A percentile compares a stretch with the other conserved stretches of the same genome.
Conservation (phyloP, 2,329 filamentous ascomycete species). For the Berkeleyomyces basicola region DNA sequence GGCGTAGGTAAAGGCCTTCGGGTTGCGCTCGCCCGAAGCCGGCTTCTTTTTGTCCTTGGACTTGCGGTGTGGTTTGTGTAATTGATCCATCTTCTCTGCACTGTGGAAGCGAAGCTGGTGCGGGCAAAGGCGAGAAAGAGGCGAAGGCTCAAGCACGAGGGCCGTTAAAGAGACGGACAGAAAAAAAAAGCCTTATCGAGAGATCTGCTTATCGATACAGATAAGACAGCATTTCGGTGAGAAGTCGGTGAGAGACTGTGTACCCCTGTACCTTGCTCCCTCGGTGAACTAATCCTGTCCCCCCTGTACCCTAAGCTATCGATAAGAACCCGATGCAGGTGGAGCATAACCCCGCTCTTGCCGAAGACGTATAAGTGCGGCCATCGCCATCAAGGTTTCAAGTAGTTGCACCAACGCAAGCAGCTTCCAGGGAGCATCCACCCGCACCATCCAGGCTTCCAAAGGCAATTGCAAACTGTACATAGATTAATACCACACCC, state of each 20-base stretch:
- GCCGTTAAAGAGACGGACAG: not conserved
- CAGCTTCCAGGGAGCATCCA: no score
- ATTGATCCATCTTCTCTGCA: conserved; percentile 56
- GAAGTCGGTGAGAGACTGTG: not conserved
- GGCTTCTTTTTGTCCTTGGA: conserved; percentile 61
- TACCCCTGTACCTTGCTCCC: no score
- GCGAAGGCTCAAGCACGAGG: not conserved
- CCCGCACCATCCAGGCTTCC: no score
- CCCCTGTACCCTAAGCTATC: not conserved
- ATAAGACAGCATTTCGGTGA: not conserved
- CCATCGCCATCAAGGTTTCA: no score
- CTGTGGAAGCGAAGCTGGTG: not conserved
- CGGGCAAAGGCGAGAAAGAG: not conserved
- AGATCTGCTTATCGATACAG: not conserved
- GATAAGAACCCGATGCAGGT: not conserved
- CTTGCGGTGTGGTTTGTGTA: conserved; percentile 71
- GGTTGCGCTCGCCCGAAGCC: conserved; percentile 52
- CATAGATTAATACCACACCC: no score
- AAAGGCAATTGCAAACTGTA: no score
- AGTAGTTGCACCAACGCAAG: no score
- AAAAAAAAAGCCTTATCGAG: not conserved
- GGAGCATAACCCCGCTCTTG: not conserved
- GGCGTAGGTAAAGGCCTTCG: conserved; percentile 77
- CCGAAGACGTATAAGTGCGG: no score
- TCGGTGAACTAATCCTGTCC: no score